Conservation (phyloP, 257 asterid genomes). For the Nicotiana tomentosiformis region DNA sequence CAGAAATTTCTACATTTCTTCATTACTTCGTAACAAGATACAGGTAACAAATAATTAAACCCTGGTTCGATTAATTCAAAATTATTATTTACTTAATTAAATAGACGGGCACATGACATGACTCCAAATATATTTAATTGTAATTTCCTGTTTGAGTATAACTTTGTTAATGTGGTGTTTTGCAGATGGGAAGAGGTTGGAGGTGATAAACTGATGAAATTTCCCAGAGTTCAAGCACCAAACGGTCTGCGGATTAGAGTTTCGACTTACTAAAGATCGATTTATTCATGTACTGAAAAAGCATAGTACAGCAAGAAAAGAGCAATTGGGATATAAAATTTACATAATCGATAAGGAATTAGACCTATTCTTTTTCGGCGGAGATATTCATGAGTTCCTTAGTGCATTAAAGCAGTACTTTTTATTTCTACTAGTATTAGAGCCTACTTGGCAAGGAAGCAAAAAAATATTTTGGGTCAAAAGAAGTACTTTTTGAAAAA, state of each 20-base stretch:
- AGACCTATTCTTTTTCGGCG: too few relatives aligned
- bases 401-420: too few relatives aligned
- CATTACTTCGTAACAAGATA: conserved; percentile 74
- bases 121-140: too few relatives aligned
- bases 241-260: conserved; percentile 55
- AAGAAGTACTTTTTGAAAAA: too few relatives aligned
- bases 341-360: too few relatives aligned
- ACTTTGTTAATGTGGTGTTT: not conserved
- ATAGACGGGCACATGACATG: not conserved
- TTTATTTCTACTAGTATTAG: too few relatives aligned
- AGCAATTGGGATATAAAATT: too few relatives aligned
- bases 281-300: too few relatives aligned
- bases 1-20: conserved; percentile 78
- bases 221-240: conserved; percentile 84
- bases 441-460: too few relatives aligned
- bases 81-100: not conserved
- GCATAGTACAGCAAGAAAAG: too few relatives aligned
- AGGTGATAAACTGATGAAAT: conserved; percentile 38
- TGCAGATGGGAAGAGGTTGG: conserved; percentile 79
- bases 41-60: conserved; percentile 42
- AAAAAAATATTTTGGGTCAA: too few relatives aligned
- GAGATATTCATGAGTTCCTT: too few relatives aligned
- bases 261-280: conserved; percentile 14
- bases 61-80: not conserved
- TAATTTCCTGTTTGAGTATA: not conserved